Base-by-base conservation (phyloP, 768 basidiomycete genomes). In the Sarcodon sp. region DNA sequence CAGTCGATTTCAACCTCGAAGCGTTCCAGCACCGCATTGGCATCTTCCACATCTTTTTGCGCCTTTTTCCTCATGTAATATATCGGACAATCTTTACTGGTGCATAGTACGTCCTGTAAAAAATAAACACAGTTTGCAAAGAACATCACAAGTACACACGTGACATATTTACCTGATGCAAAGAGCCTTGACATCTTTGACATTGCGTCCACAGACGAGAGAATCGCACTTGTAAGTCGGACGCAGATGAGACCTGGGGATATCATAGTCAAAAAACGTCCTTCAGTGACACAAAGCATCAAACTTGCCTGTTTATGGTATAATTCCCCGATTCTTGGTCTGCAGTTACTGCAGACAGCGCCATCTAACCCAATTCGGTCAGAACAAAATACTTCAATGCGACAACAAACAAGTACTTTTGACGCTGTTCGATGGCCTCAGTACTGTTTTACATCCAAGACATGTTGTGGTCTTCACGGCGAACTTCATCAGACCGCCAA, bases 51-150 rank as follows among this genome's bases (percentile, higher is more conserved):
- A 59, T 98, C 94, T 63, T 97, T 97, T 65, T 98, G 96, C 7
- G 93, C 83, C 59, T 97, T 97, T 69, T 97, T 97, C 38, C 96
- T 71, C 83, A 96, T 91, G 62, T 99, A 99, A 66, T 93, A 99
- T 51, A 98, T 98, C 0, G 96, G 96, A 56, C 96, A 99, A 65
- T 99, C 96, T 60, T 88, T 93, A 60, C 88, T 92, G 0, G 89
- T 87, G 60, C 94, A 99, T 31, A 99, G 69, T 7, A 98, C 96
- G 60, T 99, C 96, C 88, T 96, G 55, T 8, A 46, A 33, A 35
- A 33, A 44, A 16, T 7, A 35, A 15, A 34, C 9, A 27, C 27
- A 48, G 27, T 39, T 27, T 34, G 34, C 21, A 10, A 34, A 4
- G 43, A 53, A 33, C 13, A 65, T 60, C 57, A 12, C 11, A 11